Percentiles rank a stretch among this genome's conserved stretches.
These are phyloP conservation scores for Globisporangium irregulare DNA, from an alignment of 352 stramenopile species.

Conservation along the genomic window DNA sequence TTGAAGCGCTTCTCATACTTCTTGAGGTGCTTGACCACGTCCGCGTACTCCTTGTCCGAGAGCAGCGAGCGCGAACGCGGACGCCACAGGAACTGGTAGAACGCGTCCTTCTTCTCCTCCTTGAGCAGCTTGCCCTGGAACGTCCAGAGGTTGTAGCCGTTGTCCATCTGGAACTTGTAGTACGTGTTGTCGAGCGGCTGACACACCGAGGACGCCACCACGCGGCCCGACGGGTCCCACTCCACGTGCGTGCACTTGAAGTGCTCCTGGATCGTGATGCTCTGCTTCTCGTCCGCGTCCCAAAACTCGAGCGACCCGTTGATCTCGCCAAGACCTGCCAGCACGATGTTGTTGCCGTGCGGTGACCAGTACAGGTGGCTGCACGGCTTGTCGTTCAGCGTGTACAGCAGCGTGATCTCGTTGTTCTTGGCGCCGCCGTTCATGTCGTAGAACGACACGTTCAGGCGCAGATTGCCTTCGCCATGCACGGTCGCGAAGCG, in stretches of 20 bases:
- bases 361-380: slow-evolving; percentile 98
- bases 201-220: slow-evolving; percentile 94
- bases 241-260: slow-evolving; percentile 97
- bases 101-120: slow-evolving; percentile 96
- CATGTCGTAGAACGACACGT: slow-evolving; percentile 98
- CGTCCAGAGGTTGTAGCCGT: slow-evolving; percentile 97
- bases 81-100: slow-evolving; percentile 93
- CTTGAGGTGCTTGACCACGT: slow-evolving; percentile 97
- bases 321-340: slow-evolving; percentile 94
- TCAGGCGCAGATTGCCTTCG: slow-evolving; percentile 88
- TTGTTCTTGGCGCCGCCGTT: slow-evolving; percentile 67
- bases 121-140: slow-evolving; percentile 97
- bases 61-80: slow-evolving; percentile 93
- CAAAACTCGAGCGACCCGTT: slow-evolving; percentile 98
- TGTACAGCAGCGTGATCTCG: slow-evolving; percentile 95
- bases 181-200: slow-evolving; percentile 94
- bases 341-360: slow-evolving; percentile 89
- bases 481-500: slow-evolving; percentile 97
- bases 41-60: slow-evolving; percentile 90
- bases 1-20: slow-evolving; percentile 95
- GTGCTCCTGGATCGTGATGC: slow-evolving; percentile 95
- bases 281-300: slow-evolving; percentile 95
- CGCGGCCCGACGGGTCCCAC: slow-evolving; percentile 97
- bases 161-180: slow-evolving; percentile 99
- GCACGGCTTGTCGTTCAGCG: slow-evolving; percentile 93